Evolutionary conservation across 257 asterid genomes (phyloP).

Genomic region (Oldenlandia corymbosa): DNA sequence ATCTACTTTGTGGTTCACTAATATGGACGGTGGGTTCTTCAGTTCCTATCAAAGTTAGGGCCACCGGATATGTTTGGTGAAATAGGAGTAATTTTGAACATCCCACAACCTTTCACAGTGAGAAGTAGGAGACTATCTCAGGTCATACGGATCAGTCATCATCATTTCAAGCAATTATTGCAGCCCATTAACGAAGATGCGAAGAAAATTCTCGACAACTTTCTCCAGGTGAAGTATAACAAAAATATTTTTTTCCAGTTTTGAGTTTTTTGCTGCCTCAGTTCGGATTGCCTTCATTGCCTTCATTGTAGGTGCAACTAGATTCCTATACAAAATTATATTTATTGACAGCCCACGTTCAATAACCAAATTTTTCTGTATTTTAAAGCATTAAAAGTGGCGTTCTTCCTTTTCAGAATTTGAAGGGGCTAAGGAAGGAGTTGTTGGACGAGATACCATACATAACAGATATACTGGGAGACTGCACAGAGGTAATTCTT

Average conservation of each 20-base stretch:
- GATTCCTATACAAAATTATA: too few species aligned
- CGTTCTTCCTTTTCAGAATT: constrained; percentile 38
- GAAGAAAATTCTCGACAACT: constrained; percentile 55
- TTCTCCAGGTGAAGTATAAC: constrained; percentile 60
- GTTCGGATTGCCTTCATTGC: too few species aligned
- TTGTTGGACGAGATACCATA: constrained; percentile 73
- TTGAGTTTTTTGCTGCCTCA: constrained; percentile 13
- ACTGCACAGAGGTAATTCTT: constrained; percentile 54
- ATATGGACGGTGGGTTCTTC: constrained; percentile 25
- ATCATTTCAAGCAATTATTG: constrained; percentile 84
- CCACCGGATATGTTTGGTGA: constrained; percentile 77
- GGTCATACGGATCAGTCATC: constrained; percentile 84
- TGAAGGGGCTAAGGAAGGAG: constrained; percentile 52
- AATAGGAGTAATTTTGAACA: constrained; percentile 74
- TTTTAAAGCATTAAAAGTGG: background rate
- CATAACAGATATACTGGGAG: constrained; percentile 48
- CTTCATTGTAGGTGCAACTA: too few species aligned
- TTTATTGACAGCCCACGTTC: too few species aligned
- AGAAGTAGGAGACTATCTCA: constrained; percentile 88
- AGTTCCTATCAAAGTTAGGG: constrained; percentile 58
- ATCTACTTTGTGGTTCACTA: background rate
- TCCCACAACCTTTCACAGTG: constrained; percentile 90
- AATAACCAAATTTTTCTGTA: background rate
- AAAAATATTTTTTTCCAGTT: constrained; percentile 1
- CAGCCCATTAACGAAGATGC: constrained; percentile 61